phyloP scores from a whole-genome alignment of 176 grass and related monocot species.

The Microstegium vimineum region DNA sequence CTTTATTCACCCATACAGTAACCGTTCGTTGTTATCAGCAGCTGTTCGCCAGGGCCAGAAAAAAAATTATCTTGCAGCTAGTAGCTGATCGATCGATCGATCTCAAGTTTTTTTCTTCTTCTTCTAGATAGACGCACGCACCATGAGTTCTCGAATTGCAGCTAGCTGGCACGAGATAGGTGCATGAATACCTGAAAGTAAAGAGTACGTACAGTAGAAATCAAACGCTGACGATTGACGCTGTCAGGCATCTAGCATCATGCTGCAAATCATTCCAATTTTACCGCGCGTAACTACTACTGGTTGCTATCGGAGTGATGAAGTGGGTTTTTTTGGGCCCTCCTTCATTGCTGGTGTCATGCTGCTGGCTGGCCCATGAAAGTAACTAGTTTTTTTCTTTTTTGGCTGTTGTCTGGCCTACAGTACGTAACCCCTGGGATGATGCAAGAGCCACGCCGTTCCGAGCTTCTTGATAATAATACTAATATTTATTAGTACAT shows the following conservation, averaged over 20 bases:
- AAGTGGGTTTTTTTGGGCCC: too few relatives aligned
- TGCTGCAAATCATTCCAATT: background rate
- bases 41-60: background rate
- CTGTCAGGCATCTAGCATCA: background rate
- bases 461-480: background rate
- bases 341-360: slow-evolving; percentile 1
- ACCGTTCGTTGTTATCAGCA: background rate
- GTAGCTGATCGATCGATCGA: too few relatives aligned
- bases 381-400: slow-evolving; percentile 16
- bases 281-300: background rate
- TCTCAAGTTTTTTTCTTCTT: too few relatives aligned
- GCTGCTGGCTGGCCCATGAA: slow-evolving; percentile 30
- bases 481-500: background rate
- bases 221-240: background rate
- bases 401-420: background rate
- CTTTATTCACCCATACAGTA: slow-evolving; percentile 17
- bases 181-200: too few relatives aligned
- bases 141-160: too few relatives aligned
- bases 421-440: slow-evolving; percentile 8
- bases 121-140: too few relatives aligned
- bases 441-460: slow-evolving; percentile 25
- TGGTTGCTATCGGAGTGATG: background rate
- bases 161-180: too few relatives aligned
- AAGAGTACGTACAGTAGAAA: too few relatives aligned
- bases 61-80: background rate